These are phyloP conservation scores for Nakazawaea wyomingensis DNA, from an alignment of 805 yeast genomes.

Conservation along the genomic window DNA sequence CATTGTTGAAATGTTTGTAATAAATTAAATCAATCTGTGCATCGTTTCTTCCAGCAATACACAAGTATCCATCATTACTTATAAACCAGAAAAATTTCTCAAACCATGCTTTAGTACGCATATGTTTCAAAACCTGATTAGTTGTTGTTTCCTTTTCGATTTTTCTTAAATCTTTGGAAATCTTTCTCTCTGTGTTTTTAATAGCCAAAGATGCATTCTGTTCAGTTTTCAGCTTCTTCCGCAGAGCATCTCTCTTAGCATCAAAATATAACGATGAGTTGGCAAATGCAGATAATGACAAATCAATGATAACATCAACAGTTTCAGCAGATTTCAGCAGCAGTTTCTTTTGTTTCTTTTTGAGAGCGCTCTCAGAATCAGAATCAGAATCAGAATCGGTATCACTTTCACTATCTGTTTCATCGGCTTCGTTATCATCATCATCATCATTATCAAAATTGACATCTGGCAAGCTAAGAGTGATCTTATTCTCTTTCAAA, in stretches of 20 bases:
- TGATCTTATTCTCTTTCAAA: constrained; percentile 61
- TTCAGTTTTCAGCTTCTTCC: constrained; percentile 76
- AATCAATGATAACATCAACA: constrained; percentile 59
- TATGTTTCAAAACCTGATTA: constrained; percentile 42
- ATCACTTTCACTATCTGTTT: constrained; percentile 30
- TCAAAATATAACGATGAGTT: constrained; percentile 82
- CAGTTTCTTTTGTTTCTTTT: constrained; percentile 2
- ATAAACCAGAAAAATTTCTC: constrained; percentile 94
- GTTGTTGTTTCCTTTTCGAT: constrained; percentile 45
- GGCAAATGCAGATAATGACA: constrained; percentile 75
- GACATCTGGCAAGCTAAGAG: constrained; percentile 44
- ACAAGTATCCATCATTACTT: constrained; percentile 82
- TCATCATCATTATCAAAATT: constrained; percentile 34
- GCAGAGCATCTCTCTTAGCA: constrained; percentile 66
- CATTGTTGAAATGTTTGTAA: constrained; percentile 64
- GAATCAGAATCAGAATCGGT: constrained; percentile 25
- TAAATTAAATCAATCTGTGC: constrained; percentile 77
- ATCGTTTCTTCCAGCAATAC: constrained; percentile 81
- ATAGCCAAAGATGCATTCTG: constrained; percentile 73
- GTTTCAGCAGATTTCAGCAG: constrained; percentile 14
- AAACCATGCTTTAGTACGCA: constrained; percentile 80
- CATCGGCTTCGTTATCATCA: constrained; percentile 19
- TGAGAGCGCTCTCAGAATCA: constrained; percentile 30
- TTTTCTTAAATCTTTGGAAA: constrained; percentile 63
- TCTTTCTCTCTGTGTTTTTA: constrained; percentile 75